Percentiles rank a stretch among this genome's conserved stretches.
Conservation (phyloP, 768 basidiomycete genomes). For the Termitomyces sp. region DNA sequence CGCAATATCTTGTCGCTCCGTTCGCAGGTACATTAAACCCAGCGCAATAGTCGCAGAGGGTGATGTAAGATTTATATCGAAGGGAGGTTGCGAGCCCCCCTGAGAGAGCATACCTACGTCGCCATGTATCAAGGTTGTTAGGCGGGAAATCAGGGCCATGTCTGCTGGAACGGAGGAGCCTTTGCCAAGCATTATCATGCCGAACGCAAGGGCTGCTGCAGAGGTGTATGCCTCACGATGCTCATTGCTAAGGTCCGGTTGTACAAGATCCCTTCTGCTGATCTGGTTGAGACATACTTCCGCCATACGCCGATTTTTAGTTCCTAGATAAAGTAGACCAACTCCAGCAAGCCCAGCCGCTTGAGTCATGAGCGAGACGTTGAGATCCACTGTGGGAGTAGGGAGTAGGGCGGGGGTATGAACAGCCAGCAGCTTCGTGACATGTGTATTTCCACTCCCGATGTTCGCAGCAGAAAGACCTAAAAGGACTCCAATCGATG, state of each 20-base stretch:
- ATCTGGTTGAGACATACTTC: constrained; percentile 89
- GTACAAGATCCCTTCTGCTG: constrained; percentile 70
- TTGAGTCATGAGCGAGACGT: constrained; percentile 87
- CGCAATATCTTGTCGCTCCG: constrained; percentile 81
- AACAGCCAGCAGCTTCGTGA: constrained; percentile 89
- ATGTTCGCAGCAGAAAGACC: constrained; percentile 92
- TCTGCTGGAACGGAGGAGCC: constrained; percentile 82
- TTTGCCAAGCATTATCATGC: constrained; percentile 94
- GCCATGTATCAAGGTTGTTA: constrained; percentile 78
- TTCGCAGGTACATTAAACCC: constrained; percentile 90
- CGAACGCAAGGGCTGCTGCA: constrained; percentile 86
- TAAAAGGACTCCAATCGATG: constrained; percentile 89
- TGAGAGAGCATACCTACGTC: constrained; percentile 46
- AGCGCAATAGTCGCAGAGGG: constrained; percentile 89
- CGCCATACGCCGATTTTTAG: constrained; percentile 86
- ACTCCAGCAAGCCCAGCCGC: constrained; percentile 85
- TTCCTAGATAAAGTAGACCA: constrained; percentile 88
- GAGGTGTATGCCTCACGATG: constrained; percentile 92
- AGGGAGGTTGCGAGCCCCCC: constrained; percentile 39
- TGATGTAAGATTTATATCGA: constrained; percentile 89
- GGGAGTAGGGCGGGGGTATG: constrained; percentile 94
- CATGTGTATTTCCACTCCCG: constrained; percentile 80
- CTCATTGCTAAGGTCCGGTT: constrained; percentile 82
- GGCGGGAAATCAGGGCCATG: constrained; percentile 58
- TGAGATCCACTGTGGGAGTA: constrained; percentile 81